These are phyloP conservation scores for Hypoxylon sp. DNA, from an alignment of 2,329 filamentous ascomycete species.

Conservation along the genomic window DNA sequence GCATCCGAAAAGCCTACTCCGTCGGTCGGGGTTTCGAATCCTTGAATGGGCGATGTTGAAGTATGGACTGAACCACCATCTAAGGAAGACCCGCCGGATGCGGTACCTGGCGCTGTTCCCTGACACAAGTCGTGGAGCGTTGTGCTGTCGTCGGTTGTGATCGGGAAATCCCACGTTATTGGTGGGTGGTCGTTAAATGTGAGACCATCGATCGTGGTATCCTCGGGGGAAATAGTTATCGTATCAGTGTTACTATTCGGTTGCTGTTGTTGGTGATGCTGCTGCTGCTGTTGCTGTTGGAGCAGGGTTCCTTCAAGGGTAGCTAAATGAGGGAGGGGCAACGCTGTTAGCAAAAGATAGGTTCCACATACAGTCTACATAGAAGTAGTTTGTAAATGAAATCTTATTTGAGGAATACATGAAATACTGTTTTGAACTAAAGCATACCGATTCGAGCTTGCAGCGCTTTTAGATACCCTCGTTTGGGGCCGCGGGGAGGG, in stretches of 20 bases:
- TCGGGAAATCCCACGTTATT: constrained; percentile 42
- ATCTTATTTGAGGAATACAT: background rate
- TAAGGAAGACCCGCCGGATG: constrained; percentile 37
- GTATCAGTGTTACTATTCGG: constrained; percentile 20
- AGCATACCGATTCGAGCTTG: constrained; percentile 48
- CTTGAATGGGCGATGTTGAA: constrained; percentile 43
- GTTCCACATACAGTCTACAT: background rate
- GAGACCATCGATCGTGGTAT: constrained; percentile 32
- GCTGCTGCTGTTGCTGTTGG: constrained; percentile 37
- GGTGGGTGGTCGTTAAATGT: constrained; percentile 34
- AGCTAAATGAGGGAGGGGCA: constrained; percentile 26
- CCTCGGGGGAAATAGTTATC: constrained; percentile 32
- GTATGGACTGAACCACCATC: constrained; percentile 40
- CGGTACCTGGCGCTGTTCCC: constrained; percentile 24
- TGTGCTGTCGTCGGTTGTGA: constrained; percentile 29
- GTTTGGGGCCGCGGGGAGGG: constrained; percentile 43
- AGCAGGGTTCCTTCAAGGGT: constrained; percentile 43
- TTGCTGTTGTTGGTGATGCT: constrained; percentile 22
- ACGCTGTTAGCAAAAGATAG: constrained; percentile 10
- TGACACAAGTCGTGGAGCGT: constrained; percentile 36
- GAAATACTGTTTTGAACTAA: background rate
- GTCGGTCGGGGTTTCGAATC: constrained; percentile 38
- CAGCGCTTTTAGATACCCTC: constrained; percentile 47
- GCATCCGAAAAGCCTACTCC: constrained; percentile 32
- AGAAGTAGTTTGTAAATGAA: background rate